Evolutionary conservation across 2,329 filamentous ascomycete genomes (phyloP).

Genomic region (Tetracladium maxilliforme): DNA sequence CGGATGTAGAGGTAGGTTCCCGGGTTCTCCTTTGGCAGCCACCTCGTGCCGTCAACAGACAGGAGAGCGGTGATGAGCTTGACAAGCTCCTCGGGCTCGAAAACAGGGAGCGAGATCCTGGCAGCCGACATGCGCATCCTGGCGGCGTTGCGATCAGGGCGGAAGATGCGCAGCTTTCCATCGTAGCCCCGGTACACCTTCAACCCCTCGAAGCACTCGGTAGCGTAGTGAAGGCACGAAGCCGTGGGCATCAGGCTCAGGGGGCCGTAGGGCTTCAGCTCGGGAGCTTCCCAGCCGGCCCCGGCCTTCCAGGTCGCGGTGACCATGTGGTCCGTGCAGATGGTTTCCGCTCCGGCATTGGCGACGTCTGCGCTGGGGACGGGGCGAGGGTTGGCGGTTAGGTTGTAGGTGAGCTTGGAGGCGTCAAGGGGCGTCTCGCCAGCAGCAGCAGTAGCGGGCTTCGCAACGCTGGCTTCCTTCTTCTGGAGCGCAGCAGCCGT

Average conservation of each 20-base stretch:
- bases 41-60: slow-evolving; percentile 59
- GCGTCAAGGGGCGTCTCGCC: slow-evolving; percentile 46
- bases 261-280: slow-evolving; percentile 64
- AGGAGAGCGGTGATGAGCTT: slow-evolving; percentile 60
- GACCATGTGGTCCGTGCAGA: slow-evolving; percentile 80
- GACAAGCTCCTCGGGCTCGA: slow-evolving; percentile 57
- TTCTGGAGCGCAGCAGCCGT: slow-evolving; percentile 31
- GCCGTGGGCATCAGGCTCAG: slow-evolving; percentile 69
- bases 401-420: slow-evolving; percentile 42
- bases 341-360: slow-evolving; percentile 12
- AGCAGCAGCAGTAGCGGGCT: too few relatives aligned
- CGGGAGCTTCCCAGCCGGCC: slow-evolving; percentile 58
- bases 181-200: slow-evolving; percentile 70
- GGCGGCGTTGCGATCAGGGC: slow-evolving; percentile 42
- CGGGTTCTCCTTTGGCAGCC: slow-evolving; percentile 57
- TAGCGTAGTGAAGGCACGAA: slow-evolving; percentile 75
- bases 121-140: slow-evolving; percentile 43
- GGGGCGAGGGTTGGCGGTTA: slow-evolving; percentile 30
- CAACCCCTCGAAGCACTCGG: slow-evolving; percentile 76
- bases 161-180: slow-evolving; percentile 47
- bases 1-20: slow-evolving; percentile 72
- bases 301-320: slow-evolving; percentile 50
- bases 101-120: slow-evolving; percentile 62
- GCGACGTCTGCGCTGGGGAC: slow-evolving; percentile 33
- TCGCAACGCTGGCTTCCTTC: too few relatives aligned